Base-by-base conservation (phyloP, 306 rosid genomes). In the Purshia tridentata region DNA sequence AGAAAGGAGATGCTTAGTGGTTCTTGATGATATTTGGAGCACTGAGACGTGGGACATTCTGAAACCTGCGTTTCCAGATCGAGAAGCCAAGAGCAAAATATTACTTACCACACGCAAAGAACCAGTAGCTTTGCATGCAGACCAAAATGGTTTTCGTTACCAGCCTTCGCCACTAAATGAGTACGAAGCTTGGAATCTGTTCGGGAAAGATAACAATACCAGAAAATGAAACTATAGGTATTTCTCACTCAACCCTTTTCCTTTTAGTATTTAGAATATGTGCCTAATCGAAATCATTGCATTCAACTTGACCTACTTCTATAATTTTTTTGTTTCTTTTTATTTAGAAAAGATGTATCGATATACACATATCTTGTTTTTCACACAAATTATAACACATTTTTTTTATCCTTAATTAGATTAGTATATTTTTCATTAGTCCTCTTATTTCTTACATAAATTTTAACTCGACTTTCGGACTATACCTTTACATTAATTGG, bases 21-120 rank as follows among this genome's bases (percentile, higher is more conserved):
- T 65, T 4, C 73, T 78, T 35, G 81, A 78, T 71, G 81, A 72
- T 13, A 65, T 78, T 13, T 78, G 81, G 63, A 65, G 46, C 0
- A 29, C 3, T 2, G 57, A 58, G 35, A 4, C 49, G 0, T 78
- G 82, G 82, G 41, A 45, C 9, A 1, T 2, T 39, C 39, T 78
- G 9, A 66, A 51, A 3, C 46, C 39, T 35, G 78, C 63, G 2
- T 72, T 78, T 20, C 65, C 53, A 9, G 6, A 12, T 4, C 40
- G 40, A 1, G 8, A 47, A 10, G 18, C 57, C 4, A 0, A 8
- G 4, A 78, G 78, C 69, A 49, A 37, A 15, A 40, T 78, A 48
- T 20, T 78, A 9, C 61, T 66, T 15, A 76, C 74, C 4, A 76
- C 80, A 4, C 74, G 74, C 0, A 76, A 16, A 0, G 14, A 50